Evolutionary conservation across 2,329 filamentous ascomycete genomes (phyloP), one percentile per base, ranked within the genome.

Genomic region (Fusarium austroafricanum): DNA sequence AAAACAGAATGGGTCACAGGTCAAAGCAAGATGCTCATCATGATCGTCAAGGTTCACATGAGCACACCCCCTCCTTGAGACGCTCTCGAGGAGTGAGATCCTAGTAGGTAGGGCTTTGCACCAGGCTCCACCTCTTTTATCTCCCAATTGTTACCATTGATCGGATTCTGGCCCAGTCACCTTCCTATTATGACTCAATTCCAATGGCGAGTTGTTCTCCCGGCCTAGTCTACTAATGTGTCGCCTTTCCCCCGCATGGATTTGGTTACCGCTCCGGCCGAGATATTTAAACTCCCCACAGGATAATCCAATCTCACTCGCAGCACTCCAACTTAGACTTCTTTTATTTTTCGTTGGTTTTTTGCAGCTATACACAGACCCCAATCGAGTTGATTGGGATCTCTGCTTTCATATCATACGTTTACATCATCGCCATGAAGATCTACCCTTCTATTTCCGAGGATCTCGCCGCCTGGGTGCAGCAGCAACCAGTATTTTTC

Each of bases 401-500:
- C 40, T 53, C 58, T 68, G 65, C 66, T 58, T 65, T 68, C 63
- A 58, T 53, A 59, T 55, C 45, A 67, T 67, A 67, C 70, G 58
- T 63, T 62, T 61, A 65, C 54, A 53, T 63, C 55, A 45, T 50
- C 62, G 73, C 55, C 56, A 91, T 91, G 89, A 86, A 86, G 76
- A 89, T 87, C 76, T 89, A 82, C 75, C 75, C 83, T 18, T 83
- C 82, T 37, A 83, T 92, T 63, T 76, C 83, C 5, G 75, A 82
- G 9, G 81, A 89, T 29, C 83, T 92, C 33, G 81, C 83, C 57
- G 78, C 82, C 39, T 94, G 91, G 90, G 86, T 89, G 50, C 82
- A 89, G 46, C 77, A 81, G 12, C 92, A 94, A 71, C 86, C 89
- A 55, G 80, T 94, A 71, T 94, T 94, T 84, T 94, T 91, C 82